Base-by-base conservation (phyloP, 129 eudicot species). In the Smallanthus sonchifolius region DNA sequence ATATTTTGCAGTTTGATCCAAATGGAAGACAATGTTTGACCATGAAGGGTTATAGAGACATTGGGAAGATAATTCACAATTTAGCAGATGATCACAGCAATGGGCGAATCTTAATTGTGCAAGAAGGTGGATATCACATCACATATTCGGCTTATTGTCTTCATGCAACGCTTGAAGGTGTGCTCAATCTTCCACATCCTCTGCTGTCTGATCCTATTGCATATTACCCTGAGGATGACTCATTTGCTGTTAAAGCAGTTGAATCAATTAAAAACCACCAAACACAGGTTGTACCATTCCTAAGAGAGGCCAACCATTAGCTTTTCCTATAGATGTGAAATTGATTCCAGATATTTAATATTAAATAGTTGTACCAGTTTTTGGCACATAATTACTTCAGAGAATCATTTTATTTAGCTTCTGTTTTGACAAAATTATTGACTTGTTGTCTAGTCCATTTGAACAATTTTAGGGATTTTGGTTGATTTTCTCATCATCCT, bases 121-220 rank as follows among this genome's bases (percentile, higher is more conserved):
- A 94, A 75, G 99, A 94, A 88, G 99, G 99, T n/a, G 99, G 99
- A 69, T 94, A 94, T 76, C 97, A 94, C 52, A 57, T 94, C 51
- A 94, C 99, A 4, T 94, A 94, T 79, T 84, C 99, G 24, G 93
- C 99, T 34, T 94, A 94, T 81, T 94, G 99, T 84, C 89, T 94
- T 67, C 99, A 94, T 75, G 97, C 99, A 43, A 88, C 93, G 15
- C 93, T 94, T 65, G 99, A 94, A 85, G 99, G 99, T 74, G 87
- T 86, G 75, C 97, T 94, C 34, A 78, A 84, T 66, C 75, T 94
- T 67, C 84, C 91, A 15, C 42, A 42, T 57, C 93, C 90, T 28
- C 84, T 94, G 20, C 72, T 94, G 61, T 69, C 86, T 19, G 99
- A 94, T 75, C 97, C 97, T 24, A 13, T 91, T 56, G 97, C 87